A percentile compares a stretch with the other conserved stretches of the same genome.
Conservation (phyloP, 1,284 basidiomycete genomes). For the Sanghuangporus baumii region DNA sequence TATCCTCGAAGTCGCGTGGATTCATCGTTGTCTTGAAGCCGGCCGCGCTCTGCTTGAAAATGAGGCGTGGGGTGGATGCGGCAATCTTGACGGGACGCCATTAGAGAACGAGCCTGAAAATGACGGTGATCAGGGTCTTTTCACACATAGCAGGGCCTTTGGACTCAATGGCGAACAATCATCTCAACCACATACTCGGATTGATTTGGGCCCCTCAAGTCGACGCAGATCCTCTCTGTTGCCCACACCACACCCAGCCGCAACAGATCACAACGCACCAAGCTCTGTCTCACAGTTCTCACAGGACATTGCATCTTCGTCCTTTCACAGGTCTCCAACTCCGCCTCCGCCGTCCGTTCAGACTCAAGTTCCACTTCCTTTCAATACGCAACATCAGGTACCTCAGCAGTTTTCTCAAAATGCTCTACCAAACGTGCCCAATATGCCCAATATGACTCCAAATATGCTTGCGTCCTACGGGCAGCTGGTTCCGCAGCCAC, state of each 20-base stretch:
- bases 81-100: conserved; percentile 40
- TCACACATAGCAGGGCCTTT: conserved; percentile 24
- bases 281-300: background rate
- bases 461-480: background rate
- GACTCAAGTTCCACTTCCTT: background rate
- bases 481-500: background rate
- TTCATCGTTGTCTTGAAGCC: conserved; percentile 33
- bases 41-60: conserved; percentile 37
- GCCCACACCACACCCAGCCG: conserved; percentile 5
- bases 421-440: background rate
- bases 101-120: conserved; percentile 26
- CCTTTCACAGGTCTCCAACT: background rate
- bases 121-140: conserved; percentile 21
- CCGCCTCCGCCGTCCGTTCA: too few species aligned
- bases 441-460: background rate
- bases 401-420: background rate
- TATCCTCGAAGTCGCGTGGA: conserved; percentile 43
- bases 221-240: background rate
- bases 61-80: conserved; percentile 52
- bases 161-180: background rate
- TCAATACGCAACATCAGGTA: background rate
- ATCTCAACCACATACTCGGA: background rate
- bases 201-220: background rate
- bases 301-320: background rate
- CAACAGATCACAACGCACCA: background rate